Evolutionary conservation across 1,284 basidiomycete genomes (phyloP).

Genomic region (Austroboletus novae-zelandiae): DNA sequence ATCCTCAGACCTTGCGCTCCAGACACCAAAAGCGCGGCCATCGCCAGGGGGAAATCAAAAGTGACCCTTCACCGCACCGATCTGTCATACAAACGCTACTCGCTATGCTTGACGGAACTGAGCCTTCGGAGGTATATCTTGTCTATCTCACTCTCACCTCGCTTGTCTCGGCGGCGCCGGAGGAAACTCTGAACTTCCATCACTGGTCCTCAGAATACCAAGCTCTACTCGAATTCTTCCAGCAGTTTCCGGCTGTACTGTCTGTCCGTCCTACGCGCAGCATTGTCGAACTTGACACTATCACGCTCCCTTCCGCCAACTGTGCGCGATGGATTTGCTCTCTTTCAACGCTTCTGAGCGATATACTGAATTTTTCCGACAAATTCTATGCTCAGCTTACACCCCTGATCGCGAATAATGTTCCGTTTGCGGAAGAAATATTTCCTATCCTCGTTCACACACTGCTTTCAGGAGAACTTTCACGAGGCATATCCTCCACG

Average conservation of each 20-base stretch:
- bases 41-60: constrained; percentile 18
- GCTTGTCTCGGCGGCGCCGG: constrained; percentile 44
- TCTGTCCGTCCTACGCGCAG: constrained; percentile 29
- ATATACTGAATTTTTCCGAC: constrained; percentile 53
- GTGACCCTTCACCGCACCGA: constrained; percentile 38
- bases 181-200: constrained; percentile 33
- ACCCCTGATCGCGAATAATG: constrained; percentile 54
- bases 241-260: constrained; percentile 40
- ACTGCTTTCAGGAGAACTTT: constrained; percentile 48
- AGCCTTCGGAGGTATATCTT: constrained; percentile 47
- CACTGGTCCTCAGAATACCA: constrained; percentile 44
- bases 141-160: constrained; percentile 66
- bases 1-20: constrained; percentile 38
- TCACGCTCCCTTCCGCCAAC: constrained; percentile 42
- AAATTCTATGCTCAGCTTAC: constrained; percentile 70
- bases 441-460: constrained; percentile 78
- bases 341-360: constrained; percentile 60
- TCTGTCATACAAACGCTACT: constrained; percentile 56
- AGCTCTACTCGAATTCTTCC: constrained; percentile 53
- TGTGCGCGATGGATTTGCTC: constrained; percentile 67
- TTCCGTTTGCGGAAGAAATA: constrained; percentile 60
- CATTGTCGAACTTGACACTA: constrained; percentile 40
- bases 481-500: constrained; percentile 7
- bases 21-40: constrained; percentile 37
- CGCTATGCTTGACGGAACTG: constrained; percentile 53